phyloP scores from a whole-genome alignment of 2,329 filamentous ascomycete species.

The Calycina herbarum region DNA sequence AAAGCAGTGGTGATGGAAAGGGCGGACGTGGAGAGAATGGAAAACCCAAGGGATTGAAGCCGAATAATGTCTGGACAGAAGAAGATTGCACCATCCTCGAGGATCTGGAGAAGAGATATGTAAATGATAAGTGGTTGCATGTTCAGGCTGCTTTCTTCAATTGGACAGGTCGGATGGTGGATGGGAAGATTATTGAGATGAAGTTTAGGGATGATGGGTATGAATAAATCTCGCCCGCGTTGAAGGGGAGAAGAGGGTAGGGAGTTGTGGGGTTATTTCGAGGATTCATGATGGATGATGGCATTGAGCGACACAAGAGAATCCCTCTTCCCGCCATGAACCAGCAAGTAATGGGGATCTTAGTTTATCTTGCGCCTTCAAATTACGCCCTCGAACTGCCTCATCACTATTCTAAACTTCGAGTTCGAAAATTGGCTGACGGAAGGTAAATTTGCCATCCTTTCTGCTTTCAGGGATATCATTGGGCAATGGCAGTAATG shows the following conservation, averaged over 20 bases:
- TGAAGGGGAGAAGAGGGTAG: not conserved
- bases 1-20: not conserved
- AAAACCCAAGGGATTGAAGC: conserved; percentile 16
- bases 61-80: conserved; percentile 30
- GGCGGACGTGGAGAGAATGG: not conserved
- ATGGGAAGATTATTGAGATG: conserved; percentile 32
- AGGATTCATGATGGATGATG: not conserved
- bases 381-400: not conserved
- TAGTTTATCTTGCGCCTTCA: not conserved
- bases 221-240: not conserved
- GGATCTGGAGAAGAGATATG: conserved; percentile 29
- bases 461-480: not conserved
- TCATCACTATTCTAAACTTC: not conserved
- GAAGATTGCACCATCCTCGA: conserved; percentile 36
- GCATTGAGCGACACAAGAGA: not conserved
- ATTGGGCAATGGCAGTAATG: not conserved
- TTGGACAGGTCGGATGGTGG: conserved; percentile 36
- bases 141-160: conserved; percentile 38
- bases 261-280: not conserved
- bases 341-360: not conserved
- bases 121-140: conserved; percentile 34
- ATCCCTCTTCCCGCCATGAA: not conserved
- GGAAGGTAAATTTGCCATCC: not conserved
- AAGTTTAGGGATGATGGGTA: conserved; percentile 35
- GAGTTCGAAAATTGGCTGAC: not conserved